Evolutionary conservation across 176 grass and related monocot species (phyloP).

Genomic region (Canna indica): DNA sequence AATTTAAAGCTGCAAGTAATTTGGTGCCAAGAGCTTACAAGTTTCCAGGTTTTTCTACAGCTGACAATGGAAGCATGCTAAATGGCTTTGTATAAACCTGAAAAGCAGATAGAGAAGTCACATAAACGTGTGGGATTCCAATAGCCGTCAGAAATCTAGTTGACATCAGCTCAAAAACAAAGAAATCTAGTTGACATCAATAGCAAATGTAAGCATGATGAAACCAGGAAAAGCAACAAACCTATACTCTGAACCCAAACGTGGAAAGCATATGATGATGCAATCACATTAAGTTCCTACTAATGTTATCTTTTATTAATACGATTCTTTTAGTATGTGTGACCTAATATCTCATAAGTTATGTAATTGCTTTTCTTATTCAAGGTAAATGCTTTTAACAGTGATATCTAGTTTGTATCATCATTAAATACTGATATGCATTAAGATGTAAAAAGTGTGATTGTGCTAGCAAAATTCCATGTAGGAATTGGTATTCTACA

Average conservation of each 20-base stretch:
- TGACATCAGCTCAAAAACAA: too few species aligned
- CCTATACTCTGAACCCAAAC: neutral
- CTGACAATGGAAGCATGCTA: constrained; percentile 78
- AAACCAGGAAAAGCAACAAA: neutral
- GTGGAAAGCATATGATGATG: neutral
- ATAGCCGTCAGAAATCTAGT: too few species aligned
- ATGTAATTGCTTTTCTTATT: too few species aligned
- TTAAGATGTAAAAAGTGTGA: too few species aligned
- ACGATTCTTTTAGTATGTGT: too few species aligned
- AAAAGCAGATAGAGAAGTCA: neutral
- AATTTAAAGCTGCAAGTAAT: constrained; percentile 5
- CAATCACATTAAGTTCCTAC: neutral
- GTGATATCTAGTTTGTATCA: too few species aligned
- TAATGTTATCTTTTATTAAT: neutral
- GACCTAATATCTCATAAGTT: too few species aligned
- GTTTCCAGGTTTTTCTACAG: constrained; percentile 80
- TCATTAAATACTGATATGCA: too few species aligned
- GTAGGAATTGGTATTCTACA: too few species aligned
- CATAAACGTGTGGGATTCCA: neutral
- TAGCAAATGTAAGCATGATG: neutral
- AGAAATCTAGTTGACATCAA: neutral
- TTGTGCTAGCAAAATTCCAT: too few species aligned
- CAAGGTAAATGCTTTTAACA: too few species aligned
- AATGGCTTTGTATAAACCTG: constrained; percentile 87
- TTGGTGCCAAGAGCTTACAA: constrained; percentile 30